Conservation (phyloP, 495 filamentous ascomycete genomes). For the Podospora pseudopauciseta region DNA sequence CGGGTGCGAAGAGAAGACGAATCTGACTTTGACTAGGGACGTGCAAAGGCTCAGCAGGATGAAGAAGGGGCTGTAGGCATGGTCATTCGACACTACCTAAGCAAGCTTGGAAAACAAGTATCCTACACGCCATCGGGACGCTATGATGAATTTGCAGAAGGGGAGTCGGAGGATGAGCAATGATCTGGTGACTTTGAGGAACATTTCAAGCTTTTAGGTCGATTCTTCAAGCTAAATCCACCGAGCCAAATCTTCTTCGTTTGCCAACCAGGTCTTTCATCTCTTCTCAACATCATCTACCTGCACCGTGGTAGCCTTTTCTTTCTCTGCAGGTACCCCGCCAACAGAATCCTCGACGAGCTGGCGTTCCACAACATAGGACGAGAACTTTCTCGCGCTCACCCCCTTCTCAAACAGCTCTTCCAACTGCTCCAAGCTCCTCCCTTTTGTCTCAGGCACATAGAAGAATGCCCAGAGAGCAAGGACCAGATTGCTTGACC, state of each 20-base stretch:
- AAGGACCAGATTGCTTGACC: constrained; percentile 40
- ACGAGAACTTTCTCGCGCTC: constrained; percentile 36
- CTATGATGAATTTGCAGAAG: background rate
- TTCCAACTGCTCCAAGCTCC: constrained; percentile 58
- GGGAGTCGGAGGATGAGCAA: background rate
- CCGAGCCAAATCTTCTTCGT: too few relatives aligned
- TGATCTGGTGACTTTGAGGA: background rate
- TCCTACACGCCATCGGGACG: background rate
- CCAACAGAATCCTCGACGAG: constrained; percentile 21
- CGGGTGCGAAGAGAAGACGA: constrained; percentile 24
- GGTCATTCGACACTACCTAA: constrained; percentile 25
- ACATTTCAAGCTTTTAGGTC: background rate
- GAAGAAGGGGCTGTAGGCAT: constrained; percentile 31
- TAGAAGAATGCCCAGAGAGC: constrained; percentile 49
- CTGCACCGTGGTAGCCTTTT: constrained; percentile 1
- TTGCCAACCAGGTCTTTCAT: background rate
- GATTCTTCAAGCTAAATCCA: background rate
- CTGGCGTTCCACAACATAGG: constrained; percentile 24
- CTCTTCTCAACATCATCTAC: constrained; percentile 11
- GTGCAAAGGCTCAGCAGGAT: constrained; percentile 25
- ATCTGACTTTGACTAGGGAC: constrained; percentile 25
- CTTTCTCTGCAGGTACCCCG: background rate
- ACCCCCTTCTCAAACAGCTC: constrained; percentile 42
- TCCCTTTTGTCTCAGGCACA: constrained; percentile 49
- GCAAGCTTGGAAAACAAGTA: constrained; percentile 1